Conservation (phyloP, 495 filamentous ascomycete species). For the Aspergillus heteromorphus region DNA sequence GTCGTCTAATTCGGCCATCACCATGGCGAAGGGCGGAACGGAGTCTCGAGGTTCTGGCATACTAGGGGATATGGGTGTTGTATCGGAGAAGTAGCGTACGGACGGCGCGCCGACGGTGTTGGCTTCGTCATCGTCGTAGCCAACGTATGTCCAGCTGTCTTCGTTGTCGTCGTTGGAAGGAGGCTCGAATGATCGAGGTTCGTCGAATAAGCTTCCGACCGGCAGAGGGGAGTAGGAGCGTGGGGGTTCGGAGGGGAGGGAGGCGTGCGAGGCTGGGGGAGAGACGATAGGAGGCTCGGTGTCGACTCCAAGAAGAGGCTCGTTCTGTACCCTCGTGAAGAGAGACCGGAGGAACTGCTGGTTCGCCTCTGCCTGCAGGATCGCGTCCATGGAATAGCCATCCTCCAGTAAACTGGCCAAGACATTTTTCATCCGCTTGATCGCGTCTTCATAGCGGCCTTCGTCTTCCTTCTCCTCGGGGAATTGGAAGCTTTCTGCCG, state of each 20-base stretch:
- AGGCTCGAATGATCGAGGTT: not conserved
- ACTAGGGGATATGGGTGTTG: too few species aligned
- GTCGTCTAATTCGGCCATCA: not conserved
- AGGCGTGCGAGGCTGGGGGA: not conserved
- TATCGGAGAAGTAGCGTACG: not conserved
- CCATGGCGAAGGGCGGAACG: not conserved
- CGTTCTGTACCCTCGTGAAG: not conserved
- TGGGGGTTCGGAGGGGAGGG: not conserved
- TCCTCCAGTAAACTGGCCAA: not conserved
- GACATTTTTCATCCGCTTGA: slow-evolving; percentile 1
- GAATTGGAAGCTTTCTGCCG: not conserved
- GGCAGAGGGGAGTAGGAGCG: not conserved
- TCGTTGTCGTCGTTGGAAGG: not conserved
- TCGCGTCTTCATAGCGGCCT: not conserved
- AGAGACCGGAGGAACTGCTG: not conserved
- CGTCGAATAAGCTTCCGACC: not conserved
- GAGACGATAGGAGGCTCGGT: not conserved
- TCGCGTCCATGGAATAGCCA: not conserved
- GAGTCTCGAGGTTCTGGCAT: not conserved
- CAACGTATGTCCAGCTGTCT: not conserved
- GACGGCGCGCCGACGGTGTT: not conserved
- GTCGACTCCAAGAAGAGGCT: not conserved
- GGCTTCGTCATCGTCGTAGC: not conserved
- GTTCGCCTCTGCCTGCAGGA: not conserved
- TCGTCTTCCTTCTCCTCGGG: not conserved